A percentile compares a stretch with the other conserved stretches of the same genome.
phyloP scores from a whole-genome alignment of 768 basidiomycete species.

The Naganishia kalamii region DNA sequence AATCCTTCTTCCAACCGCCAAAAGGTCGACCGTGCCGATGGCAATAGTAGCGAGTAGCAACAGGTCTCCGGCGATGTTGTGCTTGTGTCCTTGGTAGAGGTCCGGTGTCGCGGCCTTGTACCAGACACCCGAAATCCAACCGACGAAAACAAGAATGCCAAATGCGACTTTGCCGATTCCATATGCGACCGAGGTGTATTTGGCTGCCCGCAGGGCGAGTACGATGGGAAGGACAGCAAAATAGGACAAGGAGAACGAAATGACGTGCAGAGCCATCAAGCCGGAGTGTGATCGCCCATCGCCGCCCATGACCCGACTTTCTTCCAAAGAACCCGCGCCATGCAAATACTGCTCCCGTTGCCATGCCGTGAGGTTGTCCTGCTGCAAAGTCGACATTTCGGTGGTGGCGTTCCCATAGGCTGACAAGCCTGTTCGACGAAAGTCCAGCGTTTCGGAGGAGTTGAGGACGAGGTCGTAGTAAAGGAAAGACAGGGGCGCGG shows the following conservation, averaged over 20 bases:
- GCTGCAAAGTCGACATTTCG: slow-evolving; percentile 10
- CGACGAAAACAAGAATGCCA: slow-evolving; percentile 58
- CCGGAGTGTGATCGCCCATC: slow-evolving; percentile 40
- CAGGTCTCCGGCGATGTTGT: slow-evolving; percentile 26
- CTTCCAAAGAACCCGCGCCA: not conserved
- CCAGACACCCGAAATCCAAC: slow-evolving; percentile 61
- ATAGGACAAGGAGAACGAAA: slow-evolving; percentile 71
- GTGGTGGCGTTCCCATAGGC: slow-evolving; percentile 15
- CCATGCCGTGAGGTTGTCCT: not conserved
- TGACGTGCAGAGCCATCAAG: slow-evolving; percentile 66
- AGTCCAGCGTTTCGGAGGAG: slow-evolving; percentile 44
- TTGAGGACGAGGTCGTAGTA: slow-evolving; percentile 60
- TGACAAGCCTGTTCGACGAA: slow-evolving; percentile 3
- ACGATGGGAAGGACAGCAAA: slow-evolving; percentile 71
- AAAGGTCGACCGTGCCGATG: slow-evolving; percentile 7
- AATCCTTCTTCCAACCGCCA: slow-evolving; percentile 4
- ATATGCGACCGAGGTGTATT: not conserved
- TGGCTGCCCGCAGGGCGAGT: not conserved
- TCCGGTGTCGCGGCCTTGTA: slow-evolving; percentile 76
- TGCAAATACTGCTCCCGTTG: not conserved
- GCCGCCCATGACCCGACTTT: slow-evolving; percentile 2
- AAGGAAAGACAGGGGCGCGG: slow-evolving; percentile 75
- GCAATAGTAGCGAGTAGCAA: slow-evolving; percentile 7
- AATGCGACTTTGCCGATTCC: slow-evolving; percentile 61
- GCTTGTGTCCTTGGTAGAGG: slow-evolving; percentile 56